A percentile compares a stretch with the other conserved stretches of the same genome.
phyloP scores from a whole-genome alignment of 106 monocot genomes.

The Platanthera guangdongensis region DNA sequence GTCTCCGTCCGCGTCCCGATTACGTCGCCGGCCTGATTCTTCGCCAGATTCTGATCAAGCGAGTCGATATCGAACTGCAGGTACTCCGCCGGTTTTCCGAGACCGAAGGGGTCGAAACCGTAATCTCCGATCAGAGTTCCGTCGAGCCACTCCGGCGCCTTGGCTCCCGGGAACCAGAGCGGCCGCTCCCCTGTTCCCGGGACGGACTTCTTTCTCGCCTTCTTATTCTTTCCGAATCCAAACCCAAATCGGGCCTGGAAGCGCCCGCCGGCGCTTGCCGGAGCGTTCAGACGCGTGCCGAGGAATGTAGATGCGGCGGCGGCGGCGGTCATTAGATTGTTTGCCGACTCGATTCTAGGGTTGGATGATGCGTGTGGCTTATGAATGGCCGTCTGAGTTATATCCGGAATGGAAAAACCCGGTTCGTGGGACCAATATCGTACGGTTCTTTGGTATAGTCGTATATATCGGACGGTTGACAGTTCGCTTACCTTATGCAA shows the following conservation, averaged over 20 bases:
- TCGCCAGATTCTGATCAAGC: conserved; percentile 92
- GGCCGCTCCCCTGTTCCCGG: conserved; percentile 50
- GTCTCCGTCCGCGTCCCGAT: conserved; percentile 77
- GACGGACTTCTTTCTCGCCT: conserved; percentile 38
- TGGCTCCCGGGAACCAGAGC: conserved; percentile 85
- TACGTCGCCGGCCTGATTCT: conserved; percentile 58
- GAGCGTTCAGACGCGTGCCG: conserved; percentile 23
- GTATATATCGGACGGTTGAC: conserved; percentile 18
- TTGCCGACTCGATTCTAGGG: background rate
- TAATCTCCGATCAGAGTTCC: conserved; percentile 81
- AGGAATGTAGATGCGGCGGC: conserved; percentile 36
- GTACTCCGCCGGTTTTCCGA: conserved; percentile 95
- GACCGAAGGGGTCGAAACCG: conserved; percentile 90
- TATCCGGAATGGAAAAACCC: background rate
- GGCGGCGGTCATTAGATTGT: conserved; percentile 37
- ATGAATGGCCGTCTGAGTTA: background rate
- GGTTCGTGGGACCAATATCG: background rate
- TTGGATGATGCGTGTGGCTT: background rate
- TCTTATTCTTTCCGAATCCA: conserved; percentile 32
- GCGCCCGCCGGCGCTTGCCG: conserved; percentile 11
- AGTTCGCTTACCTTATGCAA: background rate
- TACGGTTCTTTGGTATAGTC: background rate
- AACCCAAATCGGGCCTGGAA: conserved; percentile 76
- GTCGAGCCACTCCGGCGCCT: conserved; percentile 80
- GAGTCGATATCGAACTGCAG: conserved; percentile 86